Base-by-base conservation (phyloP, 2,329 filamentous ascomycete genomes). In the Penicillium frequentans region DNA sequence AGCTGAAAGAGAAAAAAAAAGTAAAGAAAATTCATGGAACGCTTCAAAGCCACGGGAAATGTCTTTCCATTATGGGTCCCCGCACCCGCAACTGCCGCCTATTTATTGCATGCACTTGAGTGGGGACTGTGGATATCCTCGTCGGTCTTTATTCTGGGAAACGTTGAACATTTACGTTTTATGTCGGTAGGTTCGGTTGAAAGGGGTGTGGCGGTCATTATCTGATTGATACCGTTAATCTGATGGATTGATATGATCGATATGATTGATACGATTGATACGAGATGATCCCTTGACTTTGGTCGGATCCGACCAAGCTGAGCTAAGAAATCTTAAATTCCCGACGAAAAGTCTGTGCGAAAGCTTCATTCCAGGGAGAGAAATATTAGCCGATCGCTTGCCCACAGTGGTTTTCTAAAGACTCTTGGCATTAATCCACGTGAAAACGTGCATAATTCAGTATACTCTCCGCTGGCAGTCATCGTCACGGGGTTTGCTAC, bases 211-310 rank as follows among this genome's bases (percentile, higher is more conserved):
- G 13, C 23, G 11, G 21, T 39, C 42, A 52, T 52, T 56, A 56
- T 52, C 48, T 56, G 54, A 56, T 56, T 46, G 54, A 56, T 56
- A 47, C 19, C 6, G 33, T 39, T 39, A 39, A 56, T 54, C 43
- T 56, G 42, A 59, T 56, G 24, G 54, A 57, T 57, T 35, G 47
- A 49, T 49, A 51, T 57, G 55, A 57, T 55, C 24, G 47, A 55
- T 57, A 35, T 46, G 47, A 52, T 56, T 33, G 54, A 56, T 45
- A 24, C 33, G n/a, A 49, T 39, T 29, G 27, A 29, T 29, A 29
- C 27, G 27, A 29, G 27, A 49, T 35, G 47, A 49, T 23, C 9
- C 33, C 21, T 35, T 33, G 23, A 6, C 13, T 14, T 45, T 29
- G 27, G 1, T n/a, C 23, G 43, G 44, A 31, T 31, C 46, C 46